phyloP scores from a whole-genome alignment of 139 green algal species.

The Chlorella ohadii region DNA sequence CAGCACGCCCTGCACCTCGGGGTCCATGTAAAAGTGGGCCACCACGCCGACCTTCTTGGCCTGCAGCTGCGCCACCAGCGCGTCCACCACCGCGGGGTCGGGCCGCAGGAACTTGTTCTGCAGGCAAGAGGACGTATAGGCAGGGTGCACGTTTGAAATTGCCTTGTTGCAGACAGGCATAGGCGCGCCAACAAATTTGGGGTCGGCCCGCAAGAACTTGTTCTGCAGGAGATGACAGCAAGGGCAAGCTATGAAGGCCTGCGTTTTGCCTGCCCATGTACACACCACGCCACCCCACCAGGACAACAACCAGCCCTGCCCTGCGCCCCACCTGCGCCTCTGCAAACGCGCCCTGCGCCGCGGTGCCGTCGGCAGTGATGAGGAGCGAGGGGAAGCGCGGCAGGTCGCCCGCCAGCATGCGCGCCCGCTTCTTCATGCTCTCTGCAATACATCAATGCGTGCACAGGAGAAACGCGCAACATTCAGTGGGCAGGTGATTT shows the following conservation, averaged over 20 bases:
- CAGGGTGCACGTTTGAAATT: too few relatives aligned
- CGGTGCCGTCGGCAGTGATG: constrained; percentile 59
- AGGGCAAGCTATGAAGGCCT: too few relatives aligned
- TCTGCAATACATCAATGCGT: constrained; percentile 51
- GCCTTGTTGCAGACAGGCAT: too few relatives aligned
- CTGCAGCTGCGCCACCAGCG: constrained; percentile 62
- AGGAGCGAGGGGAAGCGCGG: constrained; percentile 91
- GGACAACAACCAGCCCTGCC: too few relatives aligned
- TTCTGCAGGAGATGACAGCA: not conserved
- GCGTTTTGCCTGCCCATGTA: too few relatives aligned
- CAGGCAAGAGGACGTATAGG: too few relatives aligned
- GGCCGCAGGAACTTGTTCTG: constrained; percentile 68
- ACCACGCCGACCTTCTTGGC: constrained; percentile 97
- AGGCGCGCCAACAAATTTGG: not conserved
- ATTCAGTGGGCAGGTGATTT: too few relatives aligned
- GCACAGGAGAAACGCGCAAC: too few relatives aligned
- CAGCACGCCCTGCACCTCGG: constrained; percentile 97
- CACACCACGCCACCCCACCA: too few relatives aligned
- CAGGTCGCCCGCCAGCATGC: constrained; percentile 57
- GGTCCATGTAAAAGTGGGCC: constrained; percentile 99
- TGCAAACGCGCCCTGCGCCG: constrained; percentile 85
- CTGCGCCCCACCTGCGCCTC: constrained; percentile 70
- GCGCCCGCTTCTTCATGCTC: constrained; percentile 66
- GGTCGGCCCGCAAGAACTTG: not conserved
- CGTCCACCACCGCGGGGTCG: constrained; percentile 52